Conservation (phyloP, 2,329 filamentous ascomycete genomes). For the Fusarium sp. region DNA sequence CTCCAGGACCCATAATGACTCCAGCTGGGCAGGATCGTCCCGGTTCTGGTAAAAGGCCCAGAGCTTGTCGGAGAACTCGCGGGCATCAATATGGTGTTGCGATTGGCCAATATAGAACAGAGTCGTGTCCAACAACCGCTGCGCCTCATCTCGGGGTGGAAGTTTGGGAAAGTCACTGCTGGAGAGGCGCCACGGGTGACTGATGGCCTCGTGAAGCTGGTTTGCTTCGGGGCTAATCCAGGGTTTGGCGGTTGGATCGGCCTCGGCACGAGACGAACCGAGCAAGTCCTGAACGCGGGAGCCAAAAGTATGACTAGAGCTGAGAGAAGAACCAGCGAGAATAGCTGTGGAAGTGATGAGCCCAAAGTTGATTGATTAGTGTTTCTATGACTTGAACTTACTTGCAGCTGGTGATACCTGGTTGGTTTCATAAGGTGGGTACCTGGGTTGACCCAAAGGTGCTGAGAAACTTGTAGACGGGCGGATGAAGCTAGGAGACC, state of each 20-base stretch:
- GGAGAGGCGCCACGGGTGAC: conserved; percentile 37
- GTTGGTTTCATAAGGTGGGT: conserved; percentile 4
- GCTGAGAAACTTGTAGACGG: conserved; percentile 41
- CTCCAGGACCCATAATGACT: conserved; percentile 41
- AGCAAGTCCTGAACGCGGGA: conserved; percentile 40
- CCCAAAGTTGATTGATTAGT: accelerated
- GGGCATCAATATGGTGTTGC: conserved; percentile 41
- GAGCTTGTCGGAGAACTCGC: conserved; percentile 42
- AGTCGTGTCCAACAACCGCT: conserved; percentile 36
- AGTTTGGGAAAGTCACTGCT: conserved; percentile 38
- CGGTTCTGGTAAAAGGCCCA: conserved; percentile 42
- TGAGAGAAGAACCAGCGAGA: conserved; percentile 39
- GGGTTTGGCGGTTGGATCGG: conserved; percentile 22
- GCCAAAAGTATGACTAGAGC: conserved; percentile 41
- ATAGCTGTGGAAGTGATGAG: conserved; percentile 27
- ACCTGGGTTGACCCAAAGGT: conserved; percentile 24
- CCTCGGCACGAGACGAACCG: conserved; percentile 31
- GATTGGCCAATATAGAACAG: conserved; percentile 43
- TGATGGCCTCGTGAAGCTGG: conserved; percentile 27
- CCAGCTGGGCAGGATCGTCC: conserved; percentile 33
- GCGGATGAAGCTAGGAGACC: conserved; percentile 38
- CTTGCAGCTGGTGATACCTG: conserved; percentile 39
- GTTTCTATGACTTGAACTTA: background rate
- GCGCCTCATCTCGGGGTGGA: conserved; percentile 37
- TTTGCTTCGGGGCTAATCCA: conserved; percentile 33